A percentile compares a stretch with the other conserved stretches of the same genome.
These are phyloP conservation scores for Backusella morwellensis DNA, from an alignment of 192 early-diverging fungal species.

Conservation along the genomic window DNA sequence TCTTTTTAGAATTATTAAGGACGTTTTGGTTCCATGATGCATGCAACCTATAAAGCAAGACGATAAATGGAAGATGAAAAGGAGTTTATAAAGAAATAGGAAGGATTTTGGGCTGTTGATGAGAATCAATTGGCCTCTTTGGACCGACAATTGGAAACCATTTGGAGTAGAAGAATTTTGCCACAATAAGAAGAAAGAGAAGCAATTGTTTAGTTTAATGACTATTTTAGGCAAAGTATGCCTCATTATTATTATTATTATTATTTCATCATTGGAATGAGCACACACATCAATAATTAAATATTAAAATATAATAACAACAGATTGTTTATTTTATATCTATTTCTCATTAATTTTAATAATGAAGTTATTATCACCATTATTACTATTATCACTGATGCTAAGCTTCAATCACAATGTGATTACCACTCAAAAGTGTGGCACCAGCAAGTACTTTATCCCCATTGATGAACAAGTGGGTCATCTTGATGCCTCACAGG, in stretches of 20 bases:
- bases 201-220: background rate
- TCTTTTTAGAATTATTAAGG: too few relatives aligned
- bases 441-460: background rate
- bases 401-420: too few relatives aligned
- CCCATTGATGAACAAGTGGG: background rate
- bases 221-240: too few relatives aligned
- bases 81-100: background rate
- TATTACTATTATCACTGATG: too few relatives aligned
- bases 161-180: background rate
- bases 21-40: too few relatives aligned
- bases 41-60: too few relatives aligned
- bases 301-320: background rate
- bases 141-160: background rate
- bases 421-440: background rate
- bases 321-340: background rate
- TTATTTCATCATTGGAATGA: too few relatives aligned
- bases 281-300: background rate
- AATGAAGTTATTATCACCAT: too few relatives aligned
- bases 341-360: background rate
- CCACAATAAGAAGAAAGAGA: background rate
- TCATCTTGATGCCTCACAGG: background rate
- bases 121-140: background rate
- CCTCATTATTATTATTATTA: too few relatives aligned
- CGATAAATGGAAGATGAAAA: background rate
- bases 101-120: background rate